A percentile compares a stretch with the other conserved stretches of the same genome.
phyloP scores from a whole-genome alignment of 495 filamentous ascomycete genomes.

The Apiosordaria backusii region DNA sequence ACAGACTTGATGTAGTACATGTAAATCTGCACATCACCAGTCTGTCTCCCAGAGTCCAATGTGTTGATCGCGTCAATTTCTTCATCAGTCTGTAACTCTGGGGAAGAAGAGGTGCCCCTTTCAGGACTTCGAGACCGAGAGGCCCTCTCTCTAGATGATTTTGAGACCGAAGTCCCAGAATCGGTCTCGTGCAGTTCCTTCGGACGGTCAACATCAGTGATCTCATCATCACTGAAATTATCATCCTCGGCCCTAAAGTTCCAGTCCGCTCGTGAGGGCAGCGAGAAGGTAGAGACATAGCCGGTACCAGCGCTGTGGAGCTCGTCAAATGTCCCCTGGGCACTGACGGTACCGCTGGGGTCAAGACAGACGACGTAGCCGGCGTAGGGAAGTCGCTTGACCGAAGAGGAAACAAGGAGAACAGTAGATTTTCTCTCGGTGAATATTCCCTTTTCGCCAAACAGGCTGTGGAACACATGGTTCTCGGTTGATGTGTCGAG shows the following conservation, averaged over 20 bases:
- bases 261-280: constrained; percentile 22
- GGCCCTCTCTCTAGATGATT: neutral
- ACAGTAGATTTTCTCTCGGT: constrained; percentile 49
- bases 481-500: constrained; percentile 58
- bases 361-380: constrained; percentile 52
- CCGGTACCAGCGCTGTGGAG: constrained; percentile 21
- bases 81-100: neutral
- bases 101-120: neutral
- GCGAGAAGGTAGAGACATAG: constrained; percentile 24
- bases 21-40: constrained; percentile 55
- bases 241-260: constrained; percentile 4
- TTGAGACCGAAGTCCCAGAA: constrained; percentile 21
- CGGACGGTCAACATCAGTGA: neutral
- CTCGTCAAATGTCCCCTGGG: constrained; percentile 46
- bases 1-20: constrained; percentile 51
- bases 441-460: constrained; percentile 43
- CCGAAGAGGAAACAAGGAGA: constrained; percentile 39
- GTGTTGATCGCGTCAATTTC: neutral
- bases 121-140: neutral
- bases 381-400: constrained; percentile 41
- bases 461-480: constrained; percentile 52
- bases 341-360: constrained; percentile 41
- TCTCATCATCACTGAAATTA: neutral
- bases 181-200: constrained; percentile 1
- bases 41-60: constrained; percentile 25